These are phyloP conservation scores for Taxillus chinensis DNA, from an alignment of 164 flowering plant genomes.

Conservation along the genomic window DNA sequence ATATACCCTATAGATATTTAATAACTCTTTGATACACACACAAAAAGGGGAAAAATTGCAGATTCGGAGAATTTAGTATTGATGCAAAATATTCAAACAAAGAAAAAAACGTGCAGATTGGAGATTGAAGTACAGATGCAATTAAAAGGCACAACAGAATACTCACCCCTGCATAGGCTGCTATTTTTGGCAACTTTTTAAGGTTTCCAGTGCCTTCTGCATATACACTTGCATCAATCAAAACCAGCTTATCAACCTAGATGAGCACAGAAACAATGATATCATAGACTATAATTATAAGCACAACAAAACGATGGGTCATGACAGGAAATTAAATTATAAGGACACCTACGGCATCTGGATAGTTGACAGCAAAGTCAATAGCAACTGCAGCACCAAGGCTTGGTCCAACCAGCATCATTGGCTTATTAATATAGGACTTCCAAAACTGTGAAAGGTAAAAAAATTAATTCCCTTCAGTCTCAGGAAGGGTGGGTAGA, in stretches of 20 bases:
- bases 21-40: no score
- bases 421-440: conserved; percentile 63
- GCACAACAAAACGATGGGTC: not conserved
- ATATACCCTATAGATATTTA: no score
- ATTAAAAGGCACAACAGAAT: not conserved
- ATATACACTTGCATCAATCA: conserved; percentile 92
- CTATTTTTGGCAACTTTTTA: conserved; percentile 48
- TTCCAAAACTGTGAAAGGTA: conserved; percentile 60
- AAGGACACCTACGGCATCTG: conserved; percentile 65
- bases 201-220: conserved; percentile 75
- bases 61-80: no score
- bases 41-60: no score
- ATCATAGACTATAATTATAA: conserved; percentile 1
- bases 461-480: not conserved
- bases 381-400: conserved; percentile 97
- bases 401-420: conserved; percentile 90
- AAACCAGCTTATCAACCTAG: conserved; percentile 72
- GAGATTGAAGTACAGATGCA: no score
- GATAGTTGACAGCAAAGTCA: conserved; percentile 68
- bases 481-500: not conserved
- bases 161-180: conserved; percentile 91
- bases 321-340: not conserved
- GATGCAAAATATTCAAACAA: no score
- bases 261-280: not conserved
- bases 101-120: no score